phyloP scores from a whole-genome alignment of 768 basidiomycete species.

The Candolleomyces eurysporus region DNA sequence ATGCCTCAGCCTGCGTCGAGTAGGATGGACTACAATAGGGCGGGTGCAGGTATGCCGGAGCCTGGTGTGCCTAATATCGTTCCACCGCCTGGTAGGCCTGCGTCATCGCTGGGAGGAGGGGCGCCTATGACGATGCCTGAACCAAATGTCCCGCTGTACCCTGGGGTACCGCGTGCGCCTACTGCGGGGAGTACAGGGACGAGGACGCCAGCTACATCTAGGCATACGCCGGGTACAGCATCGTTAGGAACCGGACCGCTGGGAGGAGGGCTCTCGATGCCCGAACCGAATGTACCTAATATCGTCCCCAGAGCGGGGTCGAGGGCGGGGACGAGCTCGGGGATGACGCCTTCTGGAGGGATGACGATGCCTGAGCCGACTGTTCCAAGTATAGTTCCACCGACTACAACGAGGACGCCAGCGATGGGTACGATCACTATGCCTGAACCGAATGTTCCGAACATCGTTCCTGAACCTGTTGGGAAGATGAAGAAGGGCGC shows the following conservation, averaged over 20 bases:
- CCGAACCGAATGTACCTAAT: conserved; percentile 1
- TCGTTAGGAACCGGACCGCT: background rate
- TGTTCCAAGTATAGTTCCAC: background rate
- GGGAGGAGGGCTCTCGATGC: background rate
- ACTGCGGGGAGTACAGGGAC: background rate
- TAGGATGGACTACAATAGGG: background rate
- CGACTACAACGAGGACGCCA: background rate
- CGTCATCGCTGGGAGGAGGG: background rate
- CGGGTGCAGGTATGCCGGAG: background rate
- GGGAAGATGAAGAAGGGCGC: conserved; percentile 2
- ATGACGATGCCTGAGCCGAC: conserved; percentile 6
- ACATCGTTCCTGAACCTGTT: background rate
- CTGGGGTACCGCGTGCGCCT: background rate
- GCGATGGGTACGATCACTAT: background rate
- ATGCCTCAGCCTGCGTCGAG: background rate
- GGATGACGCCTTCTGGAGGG: background rate
- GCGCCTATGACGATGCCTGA: conserved; percentile 3
- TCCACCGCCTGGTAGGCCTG: background rate
- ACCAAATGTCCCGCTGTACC: conserved; percentile 1
- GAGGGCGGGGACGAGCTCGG: background rate
- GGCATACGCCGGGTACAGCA: background rate
- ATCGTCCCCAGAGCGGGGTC: background rate
- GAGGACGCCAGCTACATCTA: background rate
- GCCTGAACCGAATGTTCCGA: background rate
- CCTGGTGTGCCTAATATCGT: background rate